Evolutionary conservation across 495 filamentous ascomycete species (phyloP), one percentile per base, ranked within the genome.

Genomic region (Xylaria palmicola): DNA sequence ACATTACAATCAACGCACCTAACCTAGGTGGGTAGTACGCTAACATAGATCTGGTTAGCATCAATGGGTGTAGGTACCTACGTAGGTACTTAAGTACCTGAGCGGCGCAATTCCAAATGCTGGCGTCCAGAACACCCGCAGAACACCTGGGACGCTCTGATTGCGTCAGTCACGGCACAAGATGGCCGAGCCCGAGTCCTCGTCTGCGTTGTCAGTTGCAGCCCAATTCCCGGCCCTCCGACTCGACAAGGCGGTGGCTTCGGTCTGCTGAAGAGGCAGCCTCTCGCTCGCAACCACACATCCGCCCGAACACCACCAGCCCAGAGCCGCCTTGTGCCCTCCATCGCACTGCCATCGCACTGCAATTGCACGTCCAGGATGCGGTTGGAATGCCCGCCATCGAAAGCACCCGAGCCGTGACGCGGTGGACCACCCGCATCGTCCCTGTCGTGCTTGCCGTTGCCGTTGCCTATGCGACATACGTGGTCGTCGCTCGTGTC

Each of bases 391-490:
- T 72, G 68, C 68, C 60, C 50, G 48, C 66, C 29, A 65, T 66
- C 54, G 66, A 68, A 65, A 72, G 64, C 63, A 68, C 63, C 29
- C 72, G 71, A 61, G 56, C 77, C 47, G 74, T 62, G 39, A 77
- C 77, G 65, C 74, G 78, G 56, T 81, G 78, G 78, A 70, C 67
- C 36, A 76, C 76, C 51, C 79, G 77, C 36, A 59, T 72, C 51
- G 72, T 80, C 29, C 75, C 75, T 1, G 20, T 75, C 10, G 15
- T 79, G 26, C 70, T 81, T n/a, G 66, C 67, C 6, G 76, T 64
- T 34, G 65, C 63, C 36, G 66, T 74, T 43, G 74, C 68, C 39
- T 77, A 75, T 56, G 65, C 72, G 15, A 78, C 73, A 9, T 80
- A 75, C 57, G 74, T 68, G 10, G 60, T 75, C n/a, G 74, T 77